phyloP scores from a whole-genome alignment of 2,329 filamentous ascomycete genomes.

The Dothiorella sarmentorum region DNA sequence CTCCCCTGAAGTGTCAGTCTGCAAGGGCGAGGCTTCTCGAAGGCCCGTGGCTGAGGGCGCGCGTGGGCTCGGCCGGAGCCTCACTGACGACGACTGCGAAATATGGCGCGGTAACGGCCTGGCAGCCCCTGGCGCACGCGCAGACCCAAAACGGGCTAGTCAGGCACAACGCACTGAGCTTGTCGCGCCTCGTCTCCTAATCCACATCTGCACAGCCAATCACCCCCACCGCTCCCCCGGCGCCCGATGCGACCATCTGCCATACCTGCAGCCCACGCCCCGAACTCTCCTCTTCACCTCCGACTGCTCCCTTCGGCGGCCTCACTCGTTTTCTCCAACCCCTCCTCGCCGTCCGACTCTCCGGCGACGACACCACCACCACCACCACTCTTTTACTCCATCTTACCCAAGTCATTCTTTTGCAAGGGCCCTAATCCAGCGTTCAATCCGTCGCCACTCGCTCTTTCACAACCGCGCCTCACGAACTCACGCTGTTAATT shows the following conservation, averaged over 20 bases:
- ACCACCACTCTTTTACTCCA: conserved; percentile 9
- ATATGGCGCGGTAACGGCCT: conserved; percentile 8
- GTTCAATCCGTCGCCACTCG: too few relatives aligned
- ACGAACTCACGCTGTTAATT: conserved; percentile 39
- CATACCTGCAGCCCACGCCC: conserved; percentile 12
- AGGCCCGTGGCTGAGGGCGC: neutral
- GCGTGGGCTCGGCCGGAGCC: neutral
- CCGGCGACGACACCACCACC: too few relatives aligned
- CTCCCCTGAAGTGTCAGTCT: too few relatives aligned
- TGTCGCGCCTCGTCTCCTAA: conserved; percentile 11
- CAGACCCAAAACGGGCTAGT: neutral
- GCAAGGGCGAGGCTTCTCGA: conserved; percentile 14
- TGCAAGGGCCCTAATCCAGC: conserved; percentile 17
- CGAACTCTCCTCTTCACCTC: conserved; percentile 15
- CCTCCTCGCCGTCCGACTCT: neutral
- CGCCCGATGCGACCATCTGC: conserved; percentile 7
- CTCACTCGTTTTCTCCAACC: conserved; percentile 8
- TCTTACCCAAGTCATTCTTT: conserved; percentile 20
- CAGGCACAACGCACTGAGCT: conserved; percentile 13
- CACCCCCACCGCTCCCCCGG: conserved; percentile 3
- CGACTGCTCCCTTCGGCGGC: conserved; percentile 9
- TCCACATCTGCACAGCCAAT: neutral
- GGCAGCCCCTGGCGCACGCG: conserved; percentile 3
- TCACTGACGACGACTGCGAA: conserved; percentile 1
- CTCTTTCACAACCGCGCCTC: conserved; percentile 21